Conservation (phyloP, 805 yeast species). For the Ogataea polymorpha region DNA sequence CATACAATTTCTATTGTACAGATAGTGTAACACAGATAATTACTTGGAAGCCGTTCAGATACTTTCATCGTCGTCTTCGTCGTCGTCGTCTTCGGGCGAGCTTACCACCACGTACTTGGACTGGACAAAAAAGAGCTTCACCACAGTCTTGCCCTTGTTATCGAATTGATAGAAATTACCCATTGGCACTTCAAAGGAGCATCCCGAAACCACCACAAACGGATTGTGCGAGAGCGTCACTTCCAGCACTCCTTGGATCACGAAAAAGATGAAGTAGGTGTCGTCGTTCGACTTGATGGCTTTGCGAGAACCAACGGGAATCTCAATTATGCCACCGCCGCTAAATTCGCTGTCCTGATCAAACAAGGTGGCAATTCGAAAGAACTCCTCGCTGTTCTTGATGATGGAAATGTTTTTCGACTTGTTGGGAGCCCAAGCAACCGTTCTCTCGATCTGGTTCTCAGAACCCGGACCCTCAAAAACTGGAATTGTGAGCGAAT, state of each 20-base stretch:
- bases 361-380: conserved; percentile 61
- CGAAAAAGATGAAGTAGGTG: conserved; percentile 71
- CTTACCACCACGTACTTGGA: conserved; percentile 42
- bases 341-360: conserved; percentile 58
- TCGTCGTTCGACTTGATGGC: conserved; percentile 59
- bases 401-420: conserved; percentile 43
- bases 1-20: conserved; percentile 12
- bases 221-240: conserved; percentile 57
- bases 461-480: conserved; percentile 49
- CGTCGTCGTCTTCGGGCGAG: conserved; percentile 23
- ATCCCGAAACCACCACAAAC: conserved; percentile 66
- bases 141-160: conserved; percentile 56
- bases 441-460: conserved; percentile 39
- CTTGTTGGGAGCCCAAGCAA: conserved; percentile 66
- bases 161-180: conserved; percentile 68
- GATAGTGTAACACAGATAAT: conserved; percentile 2
- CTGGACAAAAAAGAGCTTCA: conserved; percentile 74
- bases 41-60: background rate
- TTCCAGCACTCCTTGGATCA: conserved; percentile 66
- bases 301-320: conserved; percentile 62
- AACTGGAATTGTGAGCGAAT: conserved; percentile 44
- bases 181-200: conserved; percentile 79
- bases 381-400: conserved; percentile 47
- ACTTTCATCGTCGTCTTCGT: conserved; percentile 19
- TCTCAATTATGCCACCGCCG: conserved; percentile 70